These are phyloP conservation scores for Fusarium pilosicola DNA, from an alignment of 2,329 filamentous ascomycete genomes.

Conservation along the genomic window DNA sequence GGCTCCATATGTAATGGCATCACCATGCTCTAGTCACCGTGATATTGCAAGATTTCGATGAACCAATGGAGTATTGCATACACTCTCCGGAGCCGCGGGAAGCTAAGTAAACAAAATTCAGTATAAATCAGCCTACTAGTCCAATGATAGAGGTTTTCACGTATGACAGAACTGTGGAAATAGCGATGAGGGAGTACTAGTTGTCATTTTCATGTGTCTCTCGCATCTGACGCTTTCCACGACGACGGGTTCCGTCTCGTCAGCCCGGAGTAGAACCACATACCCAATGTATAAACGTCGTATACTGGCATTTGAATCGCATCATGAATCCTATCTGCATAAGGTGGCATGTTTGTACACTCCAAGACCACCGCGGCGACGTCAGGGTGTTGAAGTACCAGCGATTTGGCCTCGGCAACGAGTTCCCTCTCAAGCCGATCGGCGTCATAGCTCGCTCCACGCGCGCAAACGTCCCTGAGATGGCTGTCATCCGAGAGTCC, in stretches of 20 bases:
- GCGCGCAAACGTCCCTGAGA: slow-evolving; percentile 31
- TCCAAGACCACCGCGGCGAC: slow-evolving; percentile 42
- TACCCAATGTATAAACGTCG: slow-evolving; percentile 50
- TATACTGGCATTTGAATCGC: slow-evolving; percentile 47
- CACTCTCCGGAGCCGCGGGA: too few species aligned
- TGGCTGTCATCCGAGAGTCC: slow-evolving; percentile 38
- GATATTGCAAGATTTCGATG: too few species aligned
- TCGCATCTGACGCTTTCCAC: background rate
- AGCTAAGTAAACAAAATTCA: too few species aligned
- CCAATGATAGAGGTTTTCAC: too few species aligned
- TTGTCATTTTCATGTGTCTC: too few species aligned
- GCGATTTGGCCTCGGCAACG: slow-evolving; percentile 18
- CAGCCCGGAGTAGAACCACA: slow-evolving; percentile 51
- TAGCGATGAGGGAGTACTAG: background rate
- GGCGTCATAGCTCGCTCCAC: slow-evolving; percentile 32
- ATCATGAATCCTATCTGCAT: slow-evolving; percentile 46
- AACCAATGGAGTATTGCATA: background rate
- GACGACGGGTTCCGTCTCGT: background rate
- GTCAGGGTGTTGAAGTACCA: slow-evolving; percentile 34
- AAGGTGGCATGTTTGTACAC: slow-evolving; percentile 52
- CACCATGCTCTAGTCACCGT: background rate
- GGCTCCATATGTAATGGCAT: rapidly evolving
- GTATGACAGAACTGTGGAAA: background rate
- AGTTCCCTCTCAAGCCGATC: slow-evolving; percentile 36
- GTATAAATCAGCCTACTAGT: too few species aligned